phyloP scores from a whole-genome alignment of 2,329 filamentous ascomycete species.

The Neofusicoccum ribis region DNA sequence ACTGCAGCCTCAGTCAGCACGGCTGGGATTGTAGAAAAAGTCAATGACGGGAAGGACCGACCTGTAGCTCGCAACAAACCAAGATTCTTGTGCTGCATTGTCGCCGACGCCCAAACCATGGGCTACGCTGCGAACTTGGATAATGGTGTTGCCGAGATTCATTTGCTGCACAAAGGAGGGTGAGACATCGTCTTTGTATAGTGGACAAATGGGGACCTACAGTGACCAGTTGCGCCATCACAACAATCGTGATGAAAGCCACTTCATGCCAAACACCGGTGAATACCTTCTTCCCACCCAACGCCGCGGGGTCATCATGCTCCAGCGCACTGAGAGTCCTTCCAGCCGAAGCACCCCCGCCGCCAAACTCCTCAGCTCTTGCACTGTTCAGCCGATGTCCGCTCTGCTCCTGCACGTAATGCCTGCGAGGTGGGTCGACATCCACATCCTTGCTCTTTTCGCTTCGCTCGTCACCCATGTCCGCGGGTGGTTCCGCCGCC shows the following conservation, averaged over 20 bases:
- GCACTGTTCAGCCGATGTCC: neutral
- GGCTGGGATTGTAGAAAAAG: neutral
- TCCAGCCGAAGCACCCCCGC: neutral
- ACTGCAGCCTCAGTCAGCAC: neutral
- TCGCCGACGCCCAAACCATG: neutral
- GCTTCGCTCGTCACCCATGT: neutral
- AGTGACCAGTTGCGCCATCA: conserved; percentile 10
- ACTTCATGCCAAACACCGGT: conserved; percentile 2
- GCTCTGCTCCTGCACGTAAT: neutral
- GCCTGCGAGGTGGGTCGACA: neutral
- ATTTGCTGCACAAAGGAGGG: conserved; percentile 1
- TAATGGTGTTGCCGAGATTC: conserved; percentile 8
- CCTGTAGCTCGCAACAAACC: conserved; percentile 5
- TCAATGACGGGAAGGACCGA: neutral
- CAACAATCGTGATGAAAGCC: neutral
- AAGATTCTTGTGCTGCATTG: neutral
- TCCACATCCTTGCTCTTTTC: neutral
- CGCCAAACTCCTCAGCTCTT: neutral
- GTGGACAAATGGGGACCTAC: neutral
- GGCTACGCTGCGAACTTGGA: conserved; percentile 3
- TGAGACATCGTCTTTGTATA: neutral
- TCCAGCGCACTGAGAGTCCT: neutral
- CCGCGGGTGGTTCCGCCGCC: neutral
- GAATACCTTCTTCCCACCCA: neutral
- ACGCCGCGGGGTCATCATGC: neutral